These are phyloP conservation scores for Tillandsia fasciculata DNA, from an alignment of 176 grass and related monocot species.

Conservation along the genomic window DNA sequence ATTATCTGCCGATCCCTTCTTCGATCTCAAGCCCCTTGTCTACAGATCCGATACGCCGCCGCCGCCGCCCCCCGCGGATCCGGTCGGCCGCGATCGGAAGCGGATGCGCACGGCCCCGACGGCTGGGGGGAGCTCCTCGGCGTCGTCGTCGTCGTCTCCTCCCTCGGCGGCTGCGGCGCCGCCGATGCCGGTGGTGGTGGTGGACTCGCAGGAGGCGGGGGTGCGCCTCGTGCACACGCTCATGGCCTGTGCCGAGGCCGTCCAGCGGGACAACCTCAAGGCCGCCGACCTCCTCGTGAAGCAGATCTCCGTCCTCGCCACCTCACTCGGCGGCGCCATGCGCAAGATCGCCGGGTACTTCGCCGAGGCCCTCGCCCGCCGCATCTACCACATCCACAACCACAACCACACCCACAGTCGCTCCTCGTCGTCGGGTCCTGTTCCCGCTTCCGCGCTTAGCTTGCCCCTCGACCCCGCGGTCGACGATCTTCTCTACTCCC, in stretches of 20 bases:
- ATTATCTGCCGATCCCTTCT: slow-evolving; percentile 3
- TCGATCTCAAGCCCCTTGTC: not conserved
- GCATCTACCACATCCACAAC: slow-evolving; percentile 41
- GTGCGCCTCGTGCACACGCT: slow-evolving; percentile 81
- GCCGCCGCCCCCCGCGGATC: slow-evolving; percentile 36
- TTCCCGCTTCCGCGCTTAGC: slow-evolving; percentile 11
- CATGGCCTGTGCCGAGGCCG: slow-evolving; percentile 76
- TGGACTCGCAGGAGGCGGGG: slow-evolving; percentile 75
- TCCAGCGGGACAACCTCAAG: slow-evolving; percentile 77
- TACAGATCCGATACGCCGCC: slow-evolving; percentile 11
- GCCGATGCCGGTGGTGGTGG: slow-evolving; percentile 51
- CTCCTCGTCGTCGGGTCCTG: no score
- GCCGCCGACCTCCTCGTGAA: slow-evolving; percentile 68
- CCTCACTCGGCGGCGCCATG: slow-evolving; percentile 84
- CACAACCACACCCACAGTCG: no score
- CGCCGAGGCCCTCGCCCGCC: slow-evolving; percentile 73
- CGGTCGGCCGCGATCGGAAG: slow-evolving; percentile 43
- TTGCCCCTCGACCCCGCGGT: slow-evolving; percentile 64
- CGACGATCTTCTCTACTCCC: slow-evolving; percentile 66
- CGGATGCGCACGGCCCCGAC: slow-evolving; percentile 76
- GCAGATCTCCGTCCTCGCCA: slow-evolving; percentile 69
- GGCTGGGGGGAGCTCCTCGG: slow-evolving; percentile 44
- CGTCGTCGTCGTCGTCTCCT: slow-evolving; percentile 52
- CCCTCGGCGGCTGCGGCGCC: slow-evolving; percentile 18
- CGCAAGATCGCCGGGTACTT: slow-evolving; percentile 91